Evolutionary conservation across 1,284 basidiomycete genomes (phyloP), one percentile per base, ranked within the genome.

Genomic region (Ganoderma boninense): DNA sequence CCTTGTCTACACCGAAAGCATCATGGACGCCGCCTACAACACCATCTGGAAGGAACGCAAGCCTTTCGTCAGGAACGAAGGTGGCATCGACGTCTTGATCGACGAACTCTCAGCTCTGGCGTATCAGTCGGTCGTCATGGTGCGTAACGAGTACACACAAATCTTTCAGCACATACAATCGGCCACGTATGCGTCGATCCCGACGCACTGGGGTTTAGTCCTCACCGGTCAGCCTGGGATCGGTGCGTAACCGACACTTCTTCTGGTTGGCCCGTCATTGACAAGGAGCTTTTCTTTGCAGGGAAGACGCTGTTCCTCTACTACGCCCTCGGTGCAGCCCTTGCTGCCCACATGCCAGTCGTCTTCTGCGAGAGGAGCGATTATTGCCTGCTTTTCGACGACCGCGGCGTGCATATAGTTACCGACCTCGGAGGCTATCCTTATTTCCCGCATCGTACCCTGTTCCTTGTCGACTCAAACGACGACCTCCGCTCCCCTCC

Each of bases 11-110:
- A 4, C 3, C 46, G 46, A n/a, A 3, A 7, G 2, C 8, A 20
- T 23, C 20, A 10, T n/a, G 20, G 10, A n/a, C 0, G 46, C n/a
- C 46, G 8, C 7, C n/a, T 23, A 49, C n/a, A n/a, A 49, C 46
- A n/a, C n/a, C n/a, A 49, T 49, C n/a, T 49, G 46, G 46, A 49
- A 49, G 46, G 46, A 49, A 49, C n/a, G 46, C 5, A 49, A 23
- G 46, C 46, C 46, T 49, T 49, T 49, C 46, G n/a, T 49, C 46
- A 49, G n/a, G n/a, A 49, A 49, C 10, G 46, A 49, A 49, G n/a
- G 46, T 11, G 46, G 46, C 46, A 8, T 49, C 20, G n/a, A 49
- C 46, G n/a, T 49, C 46, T 49, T 49, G n/a, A n/a, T 49, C 46
- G 20, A 49, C n/a, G 4, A 2, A 11, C 46, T 49, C 7, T 20